Evolutionary conservation across 1,284 basidiomycete genomes (phyloP), one percentile per base, ranked within the genome.

Genomic region (Cutaneotrichosporon cutaneum): DNA sequence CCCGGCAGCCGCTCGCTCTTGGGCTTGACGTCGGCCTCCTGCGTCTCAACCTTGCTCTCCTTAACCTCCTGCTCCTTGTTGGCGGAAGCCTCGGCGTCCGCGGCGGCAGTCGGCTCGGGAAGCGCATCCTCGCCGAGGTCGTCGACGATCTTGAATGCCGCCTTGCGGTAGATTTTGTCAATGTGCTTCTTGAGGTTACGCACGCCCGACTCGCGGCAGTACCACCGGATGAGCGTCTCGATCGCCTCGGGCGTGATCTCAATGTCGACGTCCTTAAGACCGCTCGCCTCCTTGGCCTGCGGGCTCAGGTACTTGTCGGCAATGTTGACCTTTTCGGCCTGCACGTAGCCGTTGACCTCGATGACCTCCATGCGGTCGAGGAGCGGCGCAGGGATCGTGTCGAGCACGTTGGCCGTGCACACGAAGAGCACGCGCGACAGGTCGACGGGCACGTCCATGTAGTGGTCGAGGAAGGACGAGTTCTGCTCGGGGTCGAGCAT

Each of bases 401-500:
- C 92, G 59, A 97, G 87, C 61, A 88, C 88, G 80, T 97, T 97
- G 47, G 93, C 92, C 4, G 95, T 99, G 82, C 95, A 98, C 62
- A 99, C 95, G 77, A 99, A 99, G 1, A 99, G 85, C 26, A 99
- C 93, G 35, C 92, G 87, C 1, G 94, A 97, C 6, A 99, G 85
- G 76, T 99, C 94, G 58, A 99, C 91, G 11, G 96, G 94, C 13
- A 99, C 92, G 73, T 98, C 93, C 88, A 95, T 93, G 79, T 97
- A 97, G 74, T 97, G 94, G 77, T 98, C 95, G 70, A 96, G 83
- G 84, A 98, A 98, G 33, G 87, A 88, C 56, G 88, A 89, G 77
- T 99, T 98, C 82, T 99, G 95, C 76, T 98, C 95, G 0, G 95
- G 95, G 78, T 99, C 95, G 55, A 99, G 83, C 88, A 97, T 95